Conservation (phyloP, 2,329 filamentous ascomycete genomes). For the Zymoseptoria brevis region DNA sequence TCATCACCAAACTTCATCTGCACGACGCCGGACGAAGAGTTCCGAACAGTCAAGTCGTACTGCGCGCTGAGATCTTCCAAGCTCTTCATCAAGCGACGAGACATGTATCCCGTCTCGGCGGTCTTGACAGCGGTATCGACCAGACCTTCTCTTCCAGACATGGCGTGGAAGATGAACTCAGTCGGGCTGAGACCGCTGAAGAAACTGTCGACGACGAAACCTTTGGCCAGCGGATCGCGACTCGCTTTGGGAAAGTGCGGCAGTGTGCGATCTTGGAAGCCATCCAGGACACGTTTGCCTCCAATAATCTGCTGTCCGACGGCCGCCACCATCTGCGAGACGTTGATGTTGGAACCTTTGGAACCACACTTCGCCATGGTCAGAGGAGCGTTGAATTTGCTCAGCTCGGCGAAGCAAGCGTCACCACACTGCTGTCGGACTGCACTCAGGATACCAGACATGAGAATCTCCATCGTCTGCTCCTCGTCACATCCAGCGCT, state of each 20-base stretch:
- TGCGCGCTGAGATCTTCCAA: conserved; percentile 87
- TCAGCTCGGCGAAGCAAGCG: conserved; percentile 82
- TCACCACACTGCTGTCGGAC: conserved; percentile 87
- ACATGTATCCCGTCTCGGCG: conserved; percentile 98
- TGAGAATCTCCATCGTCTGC: conserved; percentile 79
- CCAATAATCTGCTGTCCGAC: conserved; percentile 98
- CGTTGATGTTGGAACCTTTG: conserved; percentile 95
- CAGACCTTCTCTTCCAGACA: conserved; percentile 94
- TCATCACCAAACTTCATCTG: conserved; percentile 98
- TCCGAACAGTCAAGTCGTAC: conserved; percentile 92
- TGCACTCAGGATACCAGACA: conserved; percentile 84
- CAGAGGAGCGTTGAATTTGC: conserved; percentile 82
- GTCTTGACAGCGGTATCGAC: conserved; percentile 99
- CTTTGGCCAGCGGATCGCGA: conserved; percentile 86
- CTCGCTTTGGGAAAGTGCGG: conserved; percentile 94
- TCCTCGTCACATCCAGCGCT: conserved; percentile 85
- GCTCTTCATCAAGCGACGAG: conserved; percentile 93
- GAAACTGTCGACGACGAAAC: conserved; percentile 96
- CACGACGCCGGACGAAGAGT: conserved; percentile 78
- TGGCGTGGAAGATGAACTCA: conserved; percentile 96
- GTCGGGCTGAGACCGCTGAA: conserved; percentile 83
- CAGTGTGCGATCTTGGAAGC: conserved; percentile 89
- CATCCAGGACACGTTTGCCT: conserved; percentile 83
- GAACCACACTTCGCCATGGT: conserved; percentile 97
- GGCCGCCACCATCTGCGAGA: conserved; percentile 95